A percentile compares a stretch with the other conserved stretches of the same genome.
These are phyloP conservation scores for Vanderwaltozyma polyspora DNA, from an alignment of 805 yeast species.

Conservation along the genomic window DNA sequence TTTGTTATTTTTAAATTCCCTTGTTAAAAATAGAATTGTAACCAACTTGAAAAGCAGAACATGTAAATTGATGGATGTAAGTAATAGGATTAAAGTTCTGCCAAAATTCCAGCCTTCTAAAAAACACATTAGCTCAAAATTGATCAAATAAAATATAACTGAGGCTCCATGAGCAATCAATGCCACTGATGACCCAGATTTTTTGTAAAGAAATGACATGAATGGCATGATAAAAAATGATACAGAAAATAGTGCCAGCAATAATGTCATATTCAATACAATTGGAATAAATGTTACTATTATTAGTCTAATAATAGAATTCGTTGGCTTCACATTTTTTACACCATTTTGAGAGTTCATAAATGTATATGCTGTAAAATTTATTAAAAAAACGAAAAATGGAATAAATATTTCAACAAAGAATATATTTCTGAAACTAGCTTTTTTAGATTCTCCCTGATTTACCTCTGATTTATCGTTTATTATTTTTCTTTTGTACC, in stretches of 20 bases:
- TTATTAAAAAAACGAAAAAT: constrained; percentile 52
- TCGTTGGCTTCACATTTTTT: constrained; percentile 33
- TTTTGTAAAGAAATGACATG: constrained; percentile 30
- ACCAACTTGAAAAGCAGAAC: constrained; percentile 42
- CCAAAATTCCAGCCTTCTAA: constrained; percentile 58
- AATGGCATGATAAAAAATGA: constrained; percentile 43
- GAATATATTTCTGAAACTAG: constrained; percentile 65
- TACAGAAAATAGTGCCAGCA: constrained; percentile 30
- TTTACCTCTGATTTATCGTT: constrained; percentile 56
- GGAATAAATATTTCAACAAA: constrained; percentile 76
- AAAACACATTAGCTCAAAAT: constrained; percentile 55
- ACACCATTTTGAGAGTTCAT: constrained; percentile 87
- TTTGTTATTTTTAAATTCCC: constrained; percentile 50
- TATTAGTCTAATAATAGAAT: constrained; percentile 51
- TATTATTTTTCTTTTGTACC: constrained; percentile 67
- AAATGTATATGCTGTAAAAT: constrained; percentile 64
- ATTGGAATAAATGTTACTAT: constrained; percentile 44
- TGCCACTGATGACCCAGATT: constrained; percentile 45
- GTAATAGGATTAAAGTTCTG: constrained; percentile 49
- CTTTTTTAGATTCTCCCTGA: constrained; percentile 58
- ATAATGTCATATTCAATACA: constrained; percentile 24
- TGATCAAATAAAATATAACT: constrained; percentile 39
- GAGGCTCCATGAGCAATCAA: constrained; percentile 43
- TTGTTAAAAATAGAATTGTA: constrained; percentile 40
- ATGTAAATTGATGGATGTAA: constrained; percentile 46